Percentiles rank a stretch among this genome's conserved stretches.
Conservation (phyloP, 768 basidiomycete genomes). For the Serendipita sp. region DNA sequence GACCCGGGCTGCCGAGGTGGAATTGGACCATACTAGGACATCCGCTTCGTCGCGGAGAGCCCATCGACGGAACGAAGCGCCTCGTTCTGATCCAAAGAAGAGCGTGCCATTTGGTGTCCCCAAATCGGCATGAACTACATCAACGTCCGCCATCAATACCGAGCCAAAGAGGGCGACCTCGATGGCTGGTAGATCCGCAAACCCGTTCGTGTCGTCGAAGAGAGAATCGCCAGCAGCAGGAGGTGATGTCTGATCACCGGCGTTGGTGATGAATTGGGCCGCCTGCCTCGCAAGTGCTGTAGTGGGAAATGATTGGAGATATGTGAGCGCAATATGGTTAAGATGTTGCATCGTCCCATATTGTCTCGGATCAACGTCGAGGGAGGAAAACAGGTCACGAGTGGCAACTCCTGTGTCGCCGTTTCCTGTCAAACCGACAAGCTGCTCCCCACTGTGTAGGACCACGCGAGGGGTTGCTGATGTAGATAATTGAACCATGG, state of each 20-base stretch:
- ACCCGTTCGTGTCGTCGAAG: conserved; percentile 22
- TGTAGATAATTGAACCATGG: conserved; percentile 33
- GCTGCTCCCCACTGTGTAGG: conserved; percentile 34
- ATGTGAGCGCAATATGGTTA: conserved; percentile 43
- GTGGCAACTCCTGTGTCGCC: conserved; percentile 13
- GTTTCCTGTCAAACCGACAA: conserved; percentile 33
- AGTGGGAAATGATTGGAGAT: conserved; percentile 36
- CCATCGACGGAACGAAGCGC: conserved; percentile 37
- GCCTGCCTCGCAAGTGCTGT: conserved; percentile 31
- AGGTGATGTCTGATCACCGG: conserved; percentile 27
- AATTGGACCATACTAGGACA: conserved; percentile 37
- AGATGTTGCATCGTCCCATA: conserved; percentile 41
- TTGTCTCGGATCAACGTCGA: conserved; percentile 31
- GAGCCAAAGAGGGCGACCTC: conserved; percentile 54
- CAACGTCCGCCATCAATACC: conserved; percentile 32
- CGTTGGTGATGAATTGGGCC: conserved; percentile 33
- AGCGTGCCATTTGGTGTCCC: conserved; percentile 32
- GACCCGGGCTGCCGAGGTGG: conserved; percentile 32
- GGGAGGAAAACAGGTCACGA: conserved; percentile 18
- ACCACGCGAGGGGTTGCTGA: conserved; percentile 34
- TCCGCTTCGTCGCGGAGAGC: conserved; percentile 28
- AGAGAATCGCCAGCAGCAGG: conserved; percentile 22
- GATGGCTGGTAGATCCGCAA: conserved; percentile 31
- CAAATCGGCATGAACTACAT: conserved; percentile 35
- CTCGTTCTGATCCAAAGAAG: conserved; percentile 45